A percentile compares a stretch with the other conserved stretches of the same genome.
Evolutionary conservation across 257 asterid genomes (phyloP).

Genomic region (Nicotiana tabacum): DNA sequence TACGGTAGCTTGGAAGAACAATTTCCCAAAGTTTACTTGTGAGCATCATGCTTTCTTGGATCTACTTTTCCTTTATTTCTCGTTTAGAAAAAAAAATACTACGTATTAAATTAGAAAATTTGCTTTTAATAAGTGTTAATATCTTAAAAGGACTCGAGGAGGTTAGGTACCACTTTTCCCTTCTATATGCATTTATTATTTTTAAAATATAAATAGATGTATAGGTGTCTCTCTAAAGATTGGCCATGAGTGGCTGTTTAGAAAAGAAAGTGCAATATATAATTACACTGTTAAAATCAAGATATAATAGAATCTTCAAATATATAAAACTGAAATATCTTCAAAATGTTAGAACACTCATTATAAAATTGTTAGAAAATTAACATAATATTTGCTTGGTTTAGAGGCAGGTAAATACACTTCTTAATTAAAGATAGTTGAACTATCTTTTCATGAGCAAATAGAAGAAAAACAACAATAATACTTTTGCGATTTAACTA

Average conservation of each 20-base stretch:
- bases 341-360: background rate
- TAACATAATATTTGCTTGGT: background rate
- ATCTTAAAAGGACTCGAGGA: too few relatives aligned
- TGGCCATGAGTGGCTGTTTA: too few relatives aligned
- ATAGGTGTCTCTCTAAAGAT: too few relatives aligned
- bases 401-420: background rate
- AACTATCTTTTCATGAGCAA: background rate
- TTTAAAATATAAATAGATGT: too few relatives aligned
- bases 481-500: background rate
- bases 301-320: too few relatives aligned
- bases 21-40: background rate
- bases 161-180: too few relatives aligned
- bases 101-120: background rate
- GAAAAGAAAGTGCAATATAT: too few relatives aligned
- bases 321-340: too few relatives aligned
- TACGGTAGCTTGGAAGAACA: background rate
- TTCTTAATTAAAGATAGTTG: background rate
- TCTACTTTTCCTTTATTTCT: background rate
- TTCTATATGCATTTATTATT: too few relatives aligned
- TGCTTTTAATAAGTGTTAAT: too few relatives aligned
- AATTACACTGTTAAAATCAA: too few relatives aligned
- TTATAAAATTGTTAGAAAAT: background rate
- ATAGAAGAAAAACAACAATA: background rate
- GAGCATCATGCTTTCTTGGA: background rate
- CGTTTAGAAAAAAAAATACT: background rate